Base-by-base conservation (phyloP, 139 green algal species). In the Picocystis salinarum region DNA sequence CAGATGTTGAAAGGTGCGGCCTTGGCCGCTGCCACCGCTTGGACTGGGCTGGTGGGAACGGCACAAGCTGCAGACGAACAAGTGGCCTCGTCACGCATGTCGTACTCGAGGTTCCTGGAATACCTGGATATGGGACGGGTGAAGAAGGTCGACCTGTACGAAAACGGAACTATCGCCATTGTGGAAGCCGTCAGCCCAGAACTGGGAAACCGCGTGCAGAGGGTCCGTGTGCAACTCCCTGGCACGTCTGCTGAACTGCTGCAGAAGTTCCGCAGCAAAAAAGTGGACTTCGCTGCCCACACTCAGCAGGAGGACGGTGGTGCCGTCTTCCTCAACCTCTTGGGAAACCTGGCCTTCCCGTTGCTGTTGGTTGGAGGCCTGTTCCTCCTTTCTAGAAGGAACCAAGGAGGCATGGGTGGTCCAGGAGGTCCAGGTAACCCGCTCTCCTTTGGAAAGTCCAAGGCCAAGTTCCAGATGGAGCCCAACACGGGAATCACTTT, bases 121-220 rank as follows among this genome's bases (percentile, higher is more conserved):
- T 99, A 99, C 65, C 71, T 99, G 5, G 89, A 97, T 48, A 94
- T 99, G 84, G 89, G 80, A 12, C 69, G 88, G 34, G 88, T 98
- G 28, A 94, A 95, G 73, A 97, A 98, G 79, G 87, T 93, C 4
- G 89, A 99, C 64, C 59, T 99, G 49, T 99, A 94, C 48, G 89
- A 97, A 57, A 95, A 94, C 45, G 89, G 89, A 52, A 95, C 89
- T 39, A 99, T 96, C 45, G 89, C 89, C 17, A 95, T 99, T 52
- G 89, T 96, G 13, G 89, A 99, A 69, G 85, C 85, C 4, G 83
- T 97, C 12, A 87, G 69, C 22, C 89, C 89, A n/a, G 89, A 99
- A 75, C 75, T 99, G 18, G 89, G 89, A 52, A 99, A 99, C 73
- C 72, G 89, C 34, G 73, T 97, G 28, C 89, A 99, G 75, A 73